Conservation (phyloP, 2,329 filamentous ascomycete genomes). For the Pseudogymnoascus sp. region DNA sequence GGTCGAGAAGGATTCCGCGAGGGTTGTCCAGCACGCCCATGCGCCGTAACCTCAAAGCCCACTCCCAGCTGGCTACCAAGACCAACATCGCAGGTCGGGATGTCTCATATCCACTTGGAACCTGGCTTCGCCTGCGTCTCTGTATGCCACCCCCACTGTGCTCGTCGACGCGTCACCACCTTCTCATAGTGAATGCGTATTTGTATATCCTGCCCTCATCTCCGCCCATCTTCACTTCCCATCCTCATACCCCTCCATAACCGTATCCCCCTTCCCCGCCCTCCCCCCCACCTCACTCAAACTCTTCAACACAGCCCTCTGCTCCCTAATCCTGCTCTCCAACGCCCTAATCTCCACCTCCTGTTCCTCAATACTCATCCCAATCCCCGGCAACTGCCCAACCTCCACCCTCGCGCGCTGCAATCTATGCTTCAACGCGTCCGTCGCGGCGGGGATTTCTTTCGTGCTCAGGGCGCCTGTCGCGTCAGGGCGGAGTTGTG, state of each 20-base stretch:
- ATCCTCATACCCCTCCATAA: constrained; percentile 17
- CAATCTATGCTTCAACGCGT: constrained; percentile 73
- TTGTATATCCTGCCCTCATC: neutral
- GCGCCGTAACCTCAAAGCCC: neutral
- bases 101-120: constrained; percentile 35
- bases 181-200: neutral
- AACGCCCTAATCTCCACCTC: constrained; percentile 59
- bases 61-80: neutral
- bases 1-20: neutral
- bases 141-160: neutral
- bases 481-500: constrained; percentile 22
- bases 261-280: constrained; percentile 28
- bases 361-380: constrained; percentile 58
- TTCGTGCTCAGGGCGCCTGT: constrained; percentile 40
- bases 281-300: constrained; percentile 43
- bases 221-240: neutral
- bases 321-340: constrained; percentile 52
- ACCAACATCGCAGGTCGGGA: neutral
- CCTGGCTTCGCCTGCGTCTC: constrained; percentile 24
- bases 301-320: constrained; percentile 48
- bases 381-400: constrained; percentile 59
- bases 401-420: constrained; percentile 65
- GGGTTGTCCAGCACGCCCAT: neutral
- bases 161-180: neutral
- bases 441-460: constrained; percentile 69